phyloP scores from a whole-genome alignment of 177 flowering plant genomes.

The Vitis hybrid region DNA sequence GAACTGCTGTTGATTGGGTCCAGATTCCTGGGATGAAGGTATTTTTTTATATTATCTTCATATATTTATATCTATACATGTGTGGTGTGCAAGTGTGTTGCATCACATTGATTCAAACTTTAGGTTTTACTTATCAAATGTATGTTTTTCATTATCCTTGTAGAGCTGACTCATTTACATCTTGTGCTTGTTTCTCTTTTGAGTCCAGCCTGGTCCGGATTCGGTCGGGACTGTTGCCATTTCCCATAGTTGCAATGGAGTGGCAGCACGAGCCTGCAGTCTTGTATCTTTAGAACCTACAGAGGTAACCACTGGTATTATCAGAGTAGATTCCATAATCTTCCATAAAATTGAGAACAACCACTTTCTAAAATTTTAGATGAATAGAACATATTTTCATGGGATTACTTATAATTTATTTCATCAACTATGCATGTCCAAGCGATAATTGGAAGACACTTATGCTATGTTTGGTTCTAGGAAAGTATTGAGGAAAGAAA shows the following conservation, averaged over 20 bases:
- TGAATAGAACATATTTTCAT: too few relatives aligned
- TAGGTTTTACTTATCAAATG: too few relatives aligned
- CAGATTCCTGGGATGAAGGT: conserved; percentile 99
- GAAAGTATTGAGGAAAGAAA: too few relatives aligned
- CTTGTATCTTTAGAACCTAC: conserved; percentile 84
- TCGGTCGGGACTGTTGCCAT: conserved; percentile 96
- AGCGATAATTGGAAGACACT: too few relatives aligned
- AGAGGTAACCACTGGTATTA: conserved; percentile 47
- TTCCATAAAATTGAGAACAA: too few relatives aligned
- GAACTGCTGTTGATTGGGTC: conserved; percentile 99
- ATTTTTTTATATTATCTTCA: neutral
- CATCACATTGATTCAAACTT: too few relatives aligned
- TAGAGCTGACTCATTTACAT: neutral
- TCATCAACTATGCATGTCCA: too few relatives aligned
- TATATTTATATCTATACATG: neutral
- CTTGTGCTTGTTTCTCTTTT: too few relatives aligned
- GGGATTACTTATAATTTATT: too few relatives aligned
- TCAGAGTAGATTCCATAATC: too few relatives aligned
- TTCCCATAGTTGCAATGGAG: conserved; percentile 87
- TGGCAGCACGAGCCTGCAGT: conserved; percentile 99
- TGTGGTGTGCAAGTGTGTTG: neutral
- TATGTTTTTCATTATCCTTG: conserved; percentile 4
- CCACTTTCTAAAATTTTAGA: too few relatives aligned
- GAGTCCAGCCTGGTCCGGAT: conserved; percentile 96
- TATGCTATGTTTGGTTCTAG: too few relatives aligned